These are phyloP conservation scores for Starmera dryadoides DNA, from an alignment of 805 yeast species.

Conservation along the genomic window DNA sequence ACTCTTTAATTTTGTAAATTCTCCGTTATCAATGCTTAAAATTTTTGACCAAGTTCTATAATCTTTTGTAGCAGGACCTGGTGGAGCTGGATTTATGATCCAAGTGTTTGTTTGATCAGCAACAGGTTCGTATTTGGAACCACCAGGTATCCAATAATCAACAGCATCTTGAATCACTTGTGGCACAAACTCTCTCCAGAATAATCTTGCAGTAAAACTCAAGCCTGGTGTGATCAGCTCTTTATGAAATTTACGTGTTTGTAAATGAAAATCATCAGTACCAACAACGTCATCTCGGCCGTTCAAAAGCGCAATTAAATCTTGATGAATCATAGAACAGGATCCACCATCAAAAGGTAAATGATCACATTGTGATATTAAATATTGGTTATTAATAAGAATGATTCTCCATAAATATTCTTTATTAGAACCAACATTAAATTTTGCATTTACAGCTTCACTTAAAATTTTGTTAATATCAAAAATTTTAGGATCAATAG, in stretches of 20 bases:
- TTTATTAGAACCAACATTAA: not conserved
- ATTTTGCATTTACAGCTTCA: not conserved
- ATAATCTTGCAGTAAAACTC: not conserved
- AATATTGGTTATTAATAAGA: not conserved
- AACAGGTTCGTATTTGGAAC: not conserved
- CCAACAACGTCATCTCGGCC: not conserved
- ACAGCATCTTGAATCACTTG: not conserved
- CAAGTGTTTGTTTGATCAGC: not conserved
- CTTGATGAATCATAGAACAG: not conserved
- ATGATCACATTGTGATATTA: not conserved
- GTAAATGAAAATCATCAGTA: not conserved
- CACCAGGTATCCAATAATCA: not conserved
- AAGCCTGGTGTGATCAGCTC: not conserved
- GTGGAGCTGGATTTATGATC: not conserved
- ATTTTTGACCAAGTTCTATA: conserved; percentile 1
- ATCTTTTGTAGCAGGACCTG: not conserved
- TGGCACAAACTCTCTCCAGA: not conserved
- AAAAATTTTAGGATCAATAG: not conserved
- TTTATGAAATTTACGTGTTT: too few species aligned
- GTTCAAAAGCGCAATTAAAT: not conserved
- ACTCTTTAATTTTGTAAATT: not conserved
- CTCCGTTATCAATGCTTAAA: conserved; percentile 1
- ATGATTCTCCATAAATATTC: not conserved
- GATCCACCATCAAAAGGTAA: not conserved
- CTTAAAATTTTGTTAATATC: not conserved